phyloP scores from a whole-genome alignment of 2,329 filamentous ascomycete species.

The Hymenoscyphus occultus region DNA sequence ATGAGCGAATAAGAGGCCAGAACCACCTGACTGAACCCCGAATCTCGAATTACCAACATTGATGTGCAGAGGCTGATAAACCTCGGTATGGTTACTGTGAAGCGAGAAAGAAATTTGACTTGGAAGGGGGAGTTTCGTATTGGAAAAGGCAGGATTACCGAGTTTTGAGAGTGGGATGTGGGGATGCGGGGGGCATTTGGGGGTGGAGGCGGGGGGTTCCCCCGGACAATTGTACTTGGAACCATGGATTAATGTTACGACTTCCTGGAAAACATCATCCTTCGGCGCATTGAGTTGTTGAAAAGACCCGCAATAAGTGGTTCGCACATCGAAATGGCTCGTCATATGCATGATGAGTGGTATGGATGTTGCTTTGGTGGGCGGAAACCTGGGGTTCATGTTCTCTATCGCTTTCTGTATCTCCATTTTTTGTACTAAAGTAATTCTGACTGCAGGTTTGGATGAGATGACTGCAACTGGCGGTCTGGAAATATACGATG shows the following conservation, averaged over 20 bases:
- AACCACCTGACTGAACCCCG: background rate
- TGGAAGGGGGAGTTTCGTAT: background rate
- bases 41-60: background rate
- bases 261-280: background rate
- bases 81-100: background rate
- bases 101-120: background rate
- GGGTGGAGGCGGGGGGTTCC: background rate
- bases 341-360: background rate
- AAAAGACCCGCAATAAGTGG: background rate
- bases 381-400: background rate
- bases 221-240: background rate
- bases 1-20: background rate
- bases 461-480: too few species aligned
- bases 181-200: background rate
- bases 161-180: background rate
- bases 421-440: background rate
- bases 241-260: background rate
- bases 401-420: background rate
- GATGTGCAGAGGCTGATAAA: background rate
- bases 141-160: background rate
- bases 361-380: background rate
- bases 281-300: background rate
- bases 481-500: too few species aligned
- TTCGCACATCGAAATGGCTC: background rate
- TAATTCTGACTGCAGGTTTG: too few species aligned